Conservation (phyloP, 306 rosid species). For the Castanea sativa region DNA sequence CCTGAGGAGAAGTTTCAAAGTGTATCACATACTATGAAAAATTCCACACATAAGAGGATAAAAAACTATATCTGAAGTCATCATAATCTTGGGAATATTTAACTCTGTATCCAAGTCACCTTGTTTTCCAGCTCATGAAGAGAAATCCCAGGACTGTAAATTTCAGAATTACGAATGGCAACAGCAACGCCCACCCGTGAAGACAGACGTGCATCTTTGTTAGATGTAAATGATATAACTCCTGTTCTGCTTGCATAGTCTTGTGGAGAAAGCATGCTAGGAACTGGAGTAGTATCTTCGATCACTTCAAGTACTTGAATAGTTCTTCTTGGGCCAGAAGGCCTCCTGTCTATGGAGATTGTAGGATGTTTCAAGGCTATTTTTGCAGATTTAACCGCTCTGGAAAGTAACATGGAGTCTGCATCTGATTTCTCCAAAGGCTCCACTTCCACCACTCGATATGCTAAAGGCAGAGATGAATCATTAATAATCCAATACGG, state of each 20-base stretch:
- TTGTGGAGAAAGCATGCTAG: constrained; percentile 96
- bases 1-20: constrained; percentile 50
- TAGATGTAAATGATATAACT: constrained; percentile 60
- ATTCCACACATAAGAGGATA: constrained; percentile 1
- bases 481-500: constrained; percentile 95
- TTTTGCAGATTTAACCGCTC: constrained; percentile 80
- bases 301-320: constrained; percentile 80
- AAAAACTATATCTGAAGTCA: not conserved
- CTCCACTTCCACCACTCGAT: constrained; percentile 91
- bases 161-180: constrained; percentile 65
- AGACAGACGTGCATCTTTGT: constrained; percentile 66
- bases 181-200: constrained; percentile 89
- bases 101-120: constrained; percentile 44
- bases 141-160: constrained; percentile 79
- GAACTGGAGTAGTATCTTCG: constrained; percentile 82
- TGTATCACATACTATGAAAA: constrained; percentile 25
- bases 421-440: constrained; percentile 62
- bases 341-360: constrained; percentile 70
- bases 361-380: constrained; percentile 66
- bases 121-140: constrained; percentile 90
- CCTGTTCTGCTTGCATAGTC: constrained; percentile 72
- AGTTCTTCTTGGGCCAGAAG: constrained; percentile 54
- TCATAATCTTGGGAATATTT: constrained; percentile 7
- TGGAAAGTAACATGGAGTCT: constrained; percentile 57
- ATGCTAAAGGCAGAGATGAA: constrained; percentile 70